Conservation (phyloP, 1,139 yeast species). For the Hyphopichia fennica region DNA sequence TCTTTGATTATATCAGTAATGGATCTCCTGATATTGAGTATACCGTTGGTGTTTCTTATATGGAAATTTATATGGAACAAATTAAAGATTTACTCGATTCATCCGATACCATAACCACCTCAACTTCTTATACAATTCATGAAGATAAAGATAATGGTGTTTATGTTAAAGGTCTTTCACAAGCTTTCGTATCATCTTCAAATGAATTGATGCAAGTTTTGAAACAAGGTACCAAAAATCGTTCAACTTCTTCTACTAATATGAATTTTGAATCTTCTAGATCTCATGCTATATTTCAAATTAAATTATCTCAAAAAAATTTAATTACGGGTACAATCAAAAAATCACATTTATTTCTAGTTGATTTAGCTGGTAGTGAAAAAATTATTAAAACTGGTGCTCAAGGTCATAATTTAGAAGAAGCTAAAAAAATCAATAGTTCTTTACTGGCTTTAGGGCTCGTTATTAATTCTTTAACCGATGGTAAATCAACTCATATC, state of each 20-base stretch:
- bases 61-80: conserved; percentile 84
- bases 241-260: conserved; percentile 63
- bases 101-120: conserved; percentile 13
- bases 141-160: conserved; percentile 69
- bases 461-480: conserved; percentile 79
- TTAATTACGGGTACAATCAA: conserved; percentile 57
- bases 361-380: conserved; percentile 90
- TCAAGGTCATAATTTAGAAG: conserved; percentile 71
- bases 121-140: conserved; percentile 48
- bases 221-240: conserved; percentile 52
- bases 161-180: conserved; percentile 67
- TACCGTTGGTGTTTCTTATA: conserved; percentile 67
- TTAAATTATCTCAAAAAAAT: conserved; percentile 62
- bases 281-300: conserved; percentile 78
- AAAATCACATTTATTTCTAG: conserved; percentile 69
- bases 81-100: conserved; percentile 58
- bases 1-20: conserved; percentile 57
- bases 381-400: conserved; percentile 85
- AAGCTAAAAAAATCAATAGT: conserved; percentile 80
- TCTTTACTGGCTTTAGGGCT: conserved; percentile 78
- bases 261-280: conserved; percentile 80
- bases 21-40: conserved; percentile 60
- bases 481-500: conserved; percentile 61
- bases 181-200: conserved; percentile 57
- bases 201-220: conserved; percentile 60